Evolutionary conservation across 2,329 filamentous ascomycete species (phyloP), one percentile per base, ranked within the genome.

Genomic region (Aspergillus ochraceus): DNA sequence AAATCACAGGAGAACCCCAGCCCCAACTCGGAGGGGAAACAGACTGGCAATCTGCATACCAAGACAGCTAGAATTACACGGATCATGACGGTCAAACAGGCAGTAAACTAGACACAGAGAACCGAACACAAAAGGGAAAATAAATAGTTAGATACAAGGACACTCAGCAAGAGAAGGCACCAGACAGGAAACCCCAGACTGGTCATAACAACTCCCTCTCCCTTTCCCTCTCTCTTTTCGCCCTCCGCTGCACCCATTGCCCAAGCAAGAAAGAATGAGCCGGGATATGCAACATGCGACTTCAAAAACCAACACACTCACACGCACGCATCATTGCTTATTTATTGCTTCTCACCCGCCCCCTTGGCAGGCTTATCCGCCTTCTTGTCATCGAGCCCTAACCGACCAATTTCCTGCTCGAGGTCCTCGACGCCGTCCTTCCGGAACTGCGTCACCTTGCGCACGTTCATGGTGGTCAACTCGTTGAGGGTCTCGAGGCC

Each of bases 381-480:
- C 56, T 64, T 68, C 61, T 70, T 66, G 49, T 62, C 52, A 30
- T 75, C 84, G 12, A 80, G 72, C 69, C 91, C 86, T 68, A 97
- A 83, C 58, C 67, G 68, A 66, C 76, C 67, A 24, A 88, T 83
- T 77, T 84, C 81, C 19, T 74, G 68, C 66, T 95, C 88, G 66
- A 98, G 84, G 29, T 85, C 85, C 58, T 82, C 76, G 68, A 89
- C 80, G 39, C 91, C 92, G 58, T 84, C 78, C 63, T 85, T 78
- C 63, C 92, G 84, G 79, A 86, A 96, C 62, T 83, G 80, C 60
- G 91, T 95, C 56, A 96, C 91, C 79, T 98, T 98, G 64, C 83
- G 81, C 50, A 94, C 83, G 79, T 98, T 98, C 71, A 85, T 83
- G 58, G 82, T 80, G 36, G 94, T 97, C 68, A 95, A 80, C 32